These are phyloP conservation scores for Nakazawaea wyomingensis DNA, from an alignment of 805 yeast genomes.

Conservation along the genomic window DNA sequence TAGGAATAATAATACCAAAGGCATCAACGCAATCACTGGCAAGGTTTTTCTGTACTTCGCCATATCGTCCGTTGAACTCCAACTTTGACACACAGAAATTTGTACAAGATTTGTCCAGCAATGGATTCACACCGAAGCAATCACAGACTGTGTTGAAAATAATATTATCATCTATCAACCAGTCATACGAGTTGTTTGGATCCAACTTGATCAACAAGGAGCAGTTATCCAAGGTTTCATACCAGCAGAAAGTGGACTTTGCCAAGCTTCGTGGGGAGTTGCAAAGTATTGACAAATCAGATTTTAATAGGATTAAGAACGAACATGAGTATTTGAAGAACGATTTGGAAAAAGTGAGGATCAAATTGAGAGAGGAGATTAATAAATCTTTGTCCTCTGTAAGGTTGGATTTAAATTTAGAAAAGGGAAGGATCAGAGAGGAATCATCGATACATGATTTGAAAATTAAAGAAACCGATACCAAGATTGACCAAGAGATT, in stretches of 20 bases:
- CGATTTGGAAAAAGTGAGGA: constrained; percentile 82
- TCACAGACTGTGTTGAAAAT: constrained; percentile 74
- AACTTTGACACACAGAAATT: constrained; percentile 76
- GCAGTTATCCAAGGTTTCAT: constrained; percentile 74
- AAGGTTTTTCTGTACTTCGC: background rate
- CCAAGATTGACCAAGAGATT: constrained; percentile 92
- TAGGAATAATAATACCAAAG: background rate
- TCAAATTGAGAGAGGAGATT: constrained; percentile 83
- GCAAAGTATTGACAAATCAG: constrained; percentile 81
- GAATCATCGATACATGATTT: constrained; percentile 90
- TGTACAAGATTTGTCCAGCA: constrained; percentile 56
- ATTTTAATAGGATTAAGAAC: constrained; percentile 72
- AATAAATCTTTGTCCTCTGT: constrained; percentile 88
- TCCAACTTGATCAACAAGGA: constrained; percentile 82
- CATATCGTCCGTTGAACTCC: constrained; percentile 3
- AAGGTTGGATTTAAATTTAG: constrained; percentile 83
- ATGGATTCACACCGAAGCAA: constrained; percentile 73
- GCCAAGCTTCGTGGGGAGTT: constrained; percentile 91
- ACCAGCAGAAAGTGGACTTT: constrained; percentile 95
- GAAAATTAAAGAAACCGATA: constrained; percentile 90
- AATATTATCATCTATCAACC: constrained; percentile 69
- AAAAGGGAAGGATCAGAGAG: constrained; percentile 92
- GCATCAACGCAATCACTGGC: background rate
- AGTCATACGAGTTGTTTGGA: constrained; percentile 72
- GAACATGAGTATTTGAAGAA: constrained; percentile 83